Base-by-base conservation (phyloP, 306 rosid genomes). In the Canavalia ensiformis region DNA sequence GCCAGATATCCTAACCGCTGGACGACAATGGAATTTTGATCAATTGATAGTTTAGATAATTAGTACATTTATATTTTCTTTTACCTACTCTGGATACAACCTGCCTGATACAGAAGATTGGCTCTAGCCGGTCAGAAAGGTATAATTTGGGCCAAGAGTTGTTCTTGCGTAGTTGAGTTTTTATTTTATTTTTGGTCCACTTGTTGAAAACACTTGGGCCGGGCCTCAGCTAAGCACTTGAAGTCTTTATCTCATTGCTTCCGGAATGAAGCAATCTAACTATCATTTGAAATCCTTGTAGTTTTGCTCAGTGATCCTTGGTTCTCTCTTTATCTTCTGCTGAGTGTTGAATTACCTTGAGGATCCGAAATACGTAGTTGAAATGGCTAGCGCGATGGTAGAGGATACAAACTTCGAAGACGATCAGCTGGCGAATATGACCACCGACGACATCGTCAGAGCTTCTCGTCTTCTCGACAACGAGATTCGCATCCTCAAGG, bases 401-500 rank as follows among this genome's bases (percentile, higher is more conserved):
- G 99, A 95, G 54, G 99, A 95, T 55, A 52, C 90, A 42, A 90
- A 46, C 87, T 91, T 87, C 72, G 98, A 93, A 84, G 97, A 95
- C 8, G 96, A 93, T 6, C 98, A 93, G 82, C 83, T 95, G 3
- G 88, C 94, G 1, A 81, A 86, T 29, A 89, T 95, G 98, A 85
- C 89, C 78, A 83, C 91, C 30, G 99, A 93, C 10, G 94, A 91
- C 69, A 73, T 95, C 82, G 74, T 86, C 73, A 85, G 98, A 76
- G 96, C 99, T 62, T 87, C 99, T 33, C 97, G 99, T 65, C 91
- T 93, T 31, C 90, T 91, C 33, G 99, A 95, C 78, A 95, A 87
- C 89, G 89, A 93, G 90, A 93, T 95, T 89, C 98, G 98, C 30
- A 84, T 90, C 42, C 97, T 84, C 84, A 93, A 93, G 96, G 99